Evolutionary conservation across 768 basidiomycete species (phyloP).

Genomic region (Calocybe indica): DNA sequence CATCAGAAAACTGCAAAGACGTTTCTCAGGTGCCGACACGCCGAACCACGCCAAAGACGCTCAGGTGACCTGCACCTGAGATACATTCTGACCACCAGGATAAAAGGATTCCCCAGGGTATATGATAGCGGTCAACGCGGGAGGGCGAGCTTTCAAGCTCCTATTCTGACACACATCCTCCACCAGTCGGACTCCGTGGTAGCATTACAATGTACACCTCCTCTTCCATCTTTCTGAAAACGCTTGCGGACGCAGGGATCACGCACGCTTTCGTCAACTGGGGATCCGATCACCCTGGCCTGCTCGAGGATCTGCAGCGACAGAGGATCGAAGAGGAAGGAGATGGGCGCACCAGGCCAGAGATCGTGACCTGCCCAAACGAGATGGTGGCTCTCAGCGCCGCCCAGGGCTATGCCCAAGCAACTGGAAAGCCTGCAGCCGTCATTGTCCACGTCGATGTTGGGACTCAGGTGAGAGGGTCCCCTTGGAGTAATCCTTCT

Average conservation of each 20-base stretch:
- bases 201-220: conserved; percentile 40
- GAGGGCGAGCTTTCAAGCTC: too few species aligned
- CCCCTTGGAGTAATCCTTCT: neutral
- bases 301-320: conserved; percentile 63
- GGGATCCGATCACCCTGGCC: conserved; percentile 70
- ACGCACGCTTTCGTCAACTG: conserved; percentile 72
- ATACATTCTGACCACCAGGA: too few species aligned
- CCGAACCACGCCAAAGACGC: too few species aligned
- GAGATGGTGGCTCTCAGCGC: conserved; percentile 73
- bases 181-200: too few species aligned
- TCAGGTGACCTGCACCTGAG: too few species aligned
- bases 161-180: too few species aligned
- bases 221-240: conserved; percentile 54
- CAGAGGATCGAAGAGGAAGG: conserved; percentile 31
- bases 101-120: too few species aligned
- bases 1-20: too few species aligned
- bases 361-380: conserved; percentile 64
- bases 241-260: conserved; percentile 50
- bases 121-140: too few species aligned
- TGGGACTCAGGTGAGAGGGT: conserved; percentile 48
- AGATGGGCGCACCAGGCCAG: conserved; percentile 31
- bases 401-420: conserved; percentile 67
- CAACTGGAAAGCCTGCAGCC: conserved; percentile 59
- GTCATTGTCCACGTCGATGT: conserved; percentile 75
- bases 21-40: too few species aligned